A percentile compares a stretch with the other conserved stretches of the same genome.
phyloP scores from a whole-genome alignment of 2,329 filamentous ascomycete genomes.

The Ophiosphaerella narmari region DNA sequence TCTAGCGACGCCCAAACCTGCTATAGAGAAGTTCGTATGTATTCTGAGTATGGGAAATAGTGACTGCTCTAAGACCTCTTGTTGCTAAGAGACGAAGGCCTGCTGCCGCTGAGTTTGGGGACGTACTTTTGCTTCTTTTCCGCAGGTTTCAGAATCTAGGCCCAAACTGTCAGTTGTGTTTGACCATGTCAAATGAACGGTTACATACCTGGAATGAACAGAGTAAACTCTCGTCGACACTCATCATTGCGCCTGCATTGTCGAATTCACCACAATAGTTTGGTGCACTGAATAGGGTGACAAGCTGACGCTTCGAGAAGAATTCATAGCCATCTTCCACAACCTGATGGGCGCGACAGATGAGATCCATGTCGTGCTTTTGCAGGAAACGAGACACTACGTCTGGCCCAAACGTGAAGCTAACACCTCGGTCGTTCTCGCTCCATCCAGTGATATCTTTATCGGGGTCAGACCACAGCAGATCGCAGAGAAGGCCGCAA shows the following conservation, averaged over 20 bases:
- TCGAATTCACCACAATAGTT: conserved; percentile 99
- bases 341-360: conserved; percentile 97
- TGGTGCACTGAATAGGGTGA: conserved; percentile 95
- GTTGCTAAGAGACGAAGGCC: conserved; percentile 71
- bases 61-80: conserved; percentile 66
- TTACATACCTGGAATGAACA: conserved; percentile 92
- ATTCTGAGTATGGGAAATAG: conserved; percentile 46
- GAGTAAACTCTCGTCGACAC: conserved; percentile 95
- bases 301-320: conserved; percentile 97
- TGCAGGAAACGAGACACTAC: conserved; percentile 96
- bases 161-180: conserved; percentile 21
- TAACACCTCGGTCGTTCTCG: conserved; percentile 97
- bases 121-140: conserved; percentile 99
- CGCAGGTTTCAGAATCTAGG: conserved; percentile 94
- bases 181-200: not conserved
- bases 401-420: conserved; percentile 97
- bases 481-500: conserved; percentile 94
- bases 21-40: conserved; percentile 61
- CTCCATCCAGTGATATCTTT: conserved; percentile 99
- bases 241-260: conserved; percentile 99
- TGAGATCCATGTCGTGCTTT: conserved; percentile 99
- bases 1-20: conserved; percentile 95
- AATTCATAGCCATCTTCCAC: conserved; percentile 99
- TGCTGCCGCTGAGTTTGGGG: conserved; percentile 71
- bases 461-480: conserved; percentile 98